A percentile compares a stretch with the other conserved stretches of the same genome.
Evolutionary conservation across 805 yeast species (phyloP).

Genomic region (Jamesozyma rosinii): DNA sequence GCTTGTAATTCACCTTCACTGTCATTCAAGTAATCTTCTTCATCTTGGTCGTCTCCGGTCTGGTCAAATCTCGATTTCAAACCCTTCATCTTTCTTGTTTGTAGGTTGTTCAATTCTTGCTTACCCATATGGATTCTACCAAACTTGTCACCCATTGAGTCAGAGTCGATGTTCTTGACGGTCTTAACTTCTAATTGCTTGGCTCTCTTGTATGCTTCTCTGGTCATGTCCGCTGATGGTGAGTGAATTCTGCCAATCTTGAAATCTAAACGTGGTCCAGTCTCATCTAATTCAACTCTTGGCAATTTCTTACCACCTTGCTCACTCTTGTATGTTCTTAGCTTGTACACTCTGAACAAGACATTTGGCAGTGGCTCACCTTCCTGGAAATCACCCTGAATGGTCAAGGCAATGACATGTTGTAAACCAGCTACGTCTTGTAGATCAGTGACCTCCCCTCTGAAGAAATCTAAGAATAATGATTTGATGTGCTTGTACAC

Average conservation of each 20-base stretch:
- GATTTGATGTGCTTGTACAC: conserved; percentile 79
- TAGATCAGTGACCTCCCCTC: conserved; percentile 70
- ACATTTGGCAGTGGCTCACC: conserved; percentile 65
- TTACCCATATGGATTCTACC: conserved; percentile 94
- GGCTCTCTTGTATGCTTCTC: conserved; percentile 76
- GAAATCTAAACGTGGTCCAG: conserved; percentile 93
- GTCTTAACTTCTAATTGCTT: conserved; percentile 71
- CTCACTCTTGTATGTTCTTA: conserved; percentile 71
- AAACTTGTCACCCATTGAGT: conserved; percentile 88
- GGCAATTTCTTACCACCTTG: conserved; percentile 66
- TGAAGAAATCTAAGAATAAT: conserved; percentile 79
- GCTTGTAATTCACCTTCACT: conserved; percentile 32
- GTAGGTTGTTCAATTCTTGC: conserved; percentile 83
- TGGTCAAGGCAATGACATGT: conserved; percentile 73
- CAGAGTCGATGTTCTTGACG: conserved; percentile 83
- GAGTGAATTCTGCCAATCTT: conserved; percentile 77
- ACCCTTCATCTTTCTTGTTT: conserved; percentile 98
- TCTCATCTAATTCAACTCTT: conserved; percentile 86
- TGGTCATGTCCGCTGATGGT: conserved; percentile 80
- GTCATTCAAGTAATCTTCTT: conserved; percentile 35
- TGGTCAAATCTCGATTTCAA: conserved; percentile 81
- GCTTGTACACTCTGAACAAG: conserved; percentile 81
- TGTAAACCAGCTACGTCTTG: conserved; percentile 95
- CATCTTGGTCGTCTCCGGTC: conserved; percentile 39
- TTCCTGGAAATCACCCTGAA: conserved; percentile 66